Percentiles rank a stretch among this genome's conserved stretches.
These are phyloP conservation scores for Epichloe aotearoae DNA, from an alignment of 2,329 filamentous ascomycete genomes.

Conservation along the genomic window DNA sequence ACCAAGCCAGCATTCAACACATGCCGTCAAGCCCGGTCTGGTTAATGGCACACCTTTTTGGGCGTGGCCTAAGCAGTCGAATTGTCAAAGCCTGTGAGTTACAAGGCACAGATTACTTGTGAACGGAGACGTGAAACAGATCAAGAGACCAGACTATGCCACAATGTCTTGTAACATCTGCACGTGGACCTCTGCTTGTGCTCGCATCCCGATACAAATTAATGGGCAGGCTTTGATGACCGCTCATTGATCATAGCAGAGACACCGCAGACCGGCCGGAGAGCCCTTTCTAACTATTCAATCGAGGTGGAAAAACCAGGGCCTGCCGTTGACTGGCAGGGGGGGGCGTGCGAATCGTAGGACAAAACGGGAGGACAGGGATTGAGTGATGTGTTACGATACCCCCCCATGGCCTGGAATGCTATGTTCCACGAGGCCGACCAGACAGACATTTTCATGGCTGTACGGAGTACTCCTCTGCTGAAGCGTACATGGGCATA, in stretches of 20 bases:
- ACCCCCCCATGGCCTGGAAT: not conserved
- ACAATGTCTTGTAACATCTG: not conserved
- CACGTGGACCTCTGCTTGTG: constrained; percentile 2
- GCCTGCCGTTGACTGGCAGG: not conserved
- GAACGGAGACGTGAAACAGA: constrained; percentile 1
- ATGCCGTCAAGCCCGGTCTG: not conserved
- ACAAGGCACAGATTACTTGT: not conserved
- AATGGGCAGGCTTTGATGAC: not conserved
- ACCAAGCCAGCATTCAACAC: not conserved
- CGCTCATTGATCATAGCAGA: not conserved
- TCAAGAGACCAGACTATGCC: not conserved
- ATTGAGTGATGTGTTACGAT: not conserved
- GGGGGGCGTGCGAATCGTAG: not conserved
- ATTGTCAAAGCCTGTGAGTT: not conserved
- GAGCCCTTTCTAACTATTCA: not conserved
- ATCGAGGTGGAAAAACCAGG: not conserved
- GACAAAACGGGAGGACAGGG: not conserved
- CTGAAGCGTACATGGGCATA: not conserved
- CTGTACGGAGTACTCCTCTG: not conserved
- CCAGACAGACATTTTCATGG: not conserved
- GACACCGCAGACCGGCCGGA: not conserved
- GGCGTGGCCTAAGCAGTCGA: not conserved
- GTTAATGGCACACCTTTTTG: not conserved
- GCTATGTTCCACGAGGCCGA: not conserved
- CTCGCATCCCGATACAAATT: constrained; percentile 1